A percentile compares a stretch with the other conserved stretches of the same genome.
Conservation (phyloP, 225 moss, liverwort and hornwort genomes). For the Ulota crispa region DNA sequence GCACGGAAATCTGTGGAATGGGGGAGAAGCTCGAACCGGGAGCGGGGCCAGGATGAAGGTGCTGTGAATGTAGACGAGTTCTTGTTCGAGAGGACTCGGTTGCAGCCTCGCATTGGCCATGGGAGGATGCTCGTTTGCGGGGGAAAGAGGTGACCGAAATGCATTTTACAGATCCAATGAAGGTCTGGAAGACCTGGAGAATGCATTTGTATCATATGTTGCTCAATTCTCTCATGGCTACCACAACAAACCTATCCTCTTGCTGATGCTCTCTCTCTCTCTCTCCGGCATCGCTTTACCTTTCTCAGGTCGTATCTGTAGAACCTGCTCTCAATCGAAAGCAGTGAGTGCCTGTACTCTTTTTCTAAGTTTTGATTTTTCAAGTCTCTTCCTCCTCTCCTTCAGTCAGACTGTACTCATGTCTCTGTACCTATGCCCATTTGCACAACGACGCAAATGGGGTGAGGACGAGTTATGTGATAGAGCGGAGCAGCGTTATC, state of each 20-base stretch:
- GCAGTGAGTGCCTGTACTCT: constrained; percentile 8
- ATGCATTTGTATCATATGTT: constrained; percentile 39
- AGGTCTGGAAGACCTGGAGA: constrained; percentile 8
- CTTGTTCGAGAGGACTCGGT: constrained; percentile 54
- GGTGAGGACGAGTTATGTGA: constrained; percentile 25
- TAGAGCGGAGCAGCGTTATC: constrained; percentile 19
- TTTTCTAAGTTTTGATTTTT: constrained; percentile 1
- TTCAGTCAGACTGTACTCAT: constrained; percentile 14
- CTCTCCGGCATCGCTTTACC: constrained; percentile 11
- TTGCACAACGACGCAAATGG: constrained; percentile 23
- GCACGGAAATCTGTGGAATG: constrained; percentile 63
- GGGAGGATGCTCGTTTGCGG: constrained; percentile 65
- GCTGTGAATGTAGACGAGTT: constrained; percentile 61
- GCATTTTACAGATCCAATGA: background rate
- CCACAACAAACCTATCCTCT: background rate
- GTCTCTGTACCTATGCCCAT: constrained; percentile 27
- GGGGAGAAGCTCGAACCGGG: constrained; percentile 56
- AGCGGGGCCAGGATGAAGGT: constrained; percentile 58
- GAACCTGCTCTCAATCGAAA: constrained; percentile 31
- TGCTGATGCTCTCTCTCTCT: constrained; percentile 13
- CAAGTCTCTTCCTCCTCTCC: background rate
- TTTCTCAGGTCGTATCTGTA: background rate
- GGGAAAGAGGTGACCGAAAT: constrained; percentile 45
- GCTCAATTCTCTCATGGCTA: background rate
- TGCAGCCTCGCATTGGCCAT: constrained; percentile 54